Evolutionary conservation across 495 filamentous ascomycete genomes (phyloP).

Genomic region (Lasiosphaeris hirsuta): DNA sequence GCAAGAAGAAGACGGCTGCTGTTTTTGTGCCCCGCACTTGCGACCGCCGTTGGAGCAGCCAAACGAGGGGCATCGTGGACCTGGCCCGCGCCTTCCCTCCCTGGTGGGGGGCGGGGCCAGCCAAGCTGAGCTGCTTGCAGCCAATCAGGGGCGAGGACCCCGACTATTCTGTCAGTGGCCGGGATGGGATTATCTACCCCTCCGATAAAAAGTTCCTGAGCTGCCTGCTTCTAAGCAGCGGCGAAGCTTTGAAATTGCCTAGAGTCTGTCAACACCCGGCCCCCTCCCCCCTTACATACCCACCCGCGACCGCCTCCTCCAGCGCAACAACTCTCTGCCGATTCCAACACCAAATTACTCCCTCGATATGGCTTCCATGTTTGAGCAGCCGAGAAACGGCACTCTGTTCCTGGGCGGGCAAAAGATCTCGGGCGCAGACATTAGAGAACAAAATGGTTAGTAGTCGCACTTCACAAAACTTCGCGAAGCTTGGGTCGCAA

Average conservation of each 20-base stretch:
- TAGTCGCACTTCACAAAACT: constrained; percentile 14
- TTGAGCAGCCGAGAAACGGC: constrained; percentile 84
- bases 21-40: constrained; percentile 27
- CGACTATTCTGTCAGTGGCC: constrained; percentile 6
- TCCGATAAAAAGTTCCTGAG: constrained; percentile 35
- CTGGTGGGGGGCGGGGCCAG: not conserved
- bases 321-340: not conserved
- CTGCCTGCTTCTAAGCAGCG: constrained; percentile 16
- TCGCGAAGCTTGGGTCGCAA: constrained; percentile 8
- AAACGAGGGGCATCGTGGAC: constrained; percentile 26
- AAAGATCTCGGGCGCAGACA: constrained; percentile 93
- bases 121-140: too few relatives aligned
- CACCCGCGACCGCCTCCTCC: constrained; percentile 1
- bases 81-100: constrained; percentile 9
- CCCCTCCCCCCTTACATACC: constrained; percentile 10
- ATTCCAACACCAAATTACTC: not conserved
- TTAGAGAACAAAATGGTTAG: constrained; percentile 92
- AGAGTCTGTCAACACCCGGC: constrained; percentile 25
- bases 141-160: not conserved
- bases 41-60: not conserved
- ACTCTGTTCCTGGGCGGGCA: constrained; percentile 88
- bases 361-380: constrained; percentile 75
- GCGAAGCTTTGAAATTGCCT: constrained; percentile 30
- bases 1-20: constrained; percentile 15
- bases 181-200: constrained; percentile 30